Evolutionary conservation across 371 early-diverging fungal species (phyloP).

Genomic region (Quaeritorhiza haematococci): DNA sequence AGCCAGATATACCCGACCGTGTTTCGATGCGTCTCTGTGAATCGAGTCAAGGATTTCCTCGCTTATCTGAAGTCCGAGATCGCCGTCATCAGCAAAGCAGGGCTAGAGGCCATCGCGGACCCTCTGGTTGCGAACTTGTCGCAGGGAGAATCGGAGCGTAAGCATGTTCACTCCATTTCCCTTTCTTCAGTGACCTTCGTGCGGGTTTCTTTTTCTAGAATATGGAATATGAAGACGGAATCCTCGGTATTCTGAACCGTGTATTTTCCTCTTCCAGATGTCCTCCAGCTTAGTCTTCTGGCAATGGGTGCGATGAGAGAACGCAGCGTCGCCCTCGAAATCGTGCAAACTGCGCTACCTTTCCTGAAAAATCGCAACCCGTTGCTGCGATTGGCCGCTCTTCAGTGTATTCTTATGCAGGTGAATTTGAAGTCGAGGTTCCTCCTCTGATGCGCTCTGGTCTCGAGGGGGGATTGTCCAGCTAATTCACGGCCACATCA

Average conservation of each 20-base stretch:
- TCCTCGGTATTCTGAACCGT: too few species aligned
- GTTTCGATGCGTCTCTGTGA: conserved; percentile 29
- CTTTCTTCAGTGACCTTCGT: too few species aligned
- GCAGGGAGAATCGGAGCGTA: conserved; percentile 5
- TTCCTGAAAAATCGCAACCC: conserved; percentile 17
- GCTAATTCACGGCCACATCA: not conserved
- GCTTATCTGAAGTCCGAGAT: conserved; percentile 36
- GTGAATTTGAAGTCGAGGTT: conserved; percentile 7
- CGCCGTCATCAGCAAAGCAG: conserved; percentile 23
- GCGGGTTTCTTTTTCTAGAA: too few species aligned
- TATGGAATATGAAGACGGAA: too few species aligned
- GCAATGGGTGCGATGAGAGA: not conserved
- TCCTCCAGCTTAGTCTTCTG: not conserved
- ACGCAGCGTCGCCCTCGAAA: conserved; percentile 3
- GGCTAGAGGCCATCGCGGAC: conserved; percentile 29
- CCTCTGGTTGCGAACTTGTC: conserved; percentile 29
- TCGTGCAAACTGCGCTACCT: conserved; percentile 36
- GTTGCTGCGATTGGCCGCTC: conserved; percentile 28
- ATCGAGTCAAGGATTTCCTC: conserved; percentile 27
- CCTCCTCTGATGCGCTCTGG: too few species aligned
- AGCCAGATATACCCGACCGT: conserved; percentile 40
- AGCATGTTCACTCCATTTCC: not conserved
- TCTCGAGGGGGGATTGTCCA: too few species aligned
- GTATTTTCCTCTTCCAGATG: not conserved
- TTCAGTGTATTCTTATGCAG: conserved; percentile 26